These are phyloP conservation scores for Clitoria ternatea DNA, from an alignment of 306 rosid species.

Conservation along the genomic window DNA sequence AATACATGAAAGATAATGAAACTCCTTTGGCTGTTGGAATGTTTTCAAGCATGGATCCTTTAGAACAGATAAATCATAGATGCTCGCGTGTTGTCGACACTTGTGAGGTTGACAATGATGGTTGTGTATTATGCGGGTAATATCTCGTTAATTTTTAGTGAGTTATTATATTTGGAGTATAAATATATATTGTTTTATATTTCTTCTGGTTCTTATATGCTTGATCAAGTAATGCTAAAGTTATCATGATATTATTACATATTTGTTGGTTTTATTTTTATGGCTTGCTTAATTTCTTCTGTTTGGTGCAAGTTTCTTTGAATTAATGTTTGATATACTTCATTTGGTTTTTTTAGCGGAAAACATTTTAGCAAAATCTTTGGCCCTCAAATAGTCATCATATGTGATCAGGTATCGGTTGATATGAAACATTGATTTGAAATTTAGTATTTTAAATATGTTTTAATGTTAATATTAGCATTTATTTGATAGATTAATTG, in stretches of 20 bases:
- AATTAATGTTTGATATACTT: not conserved
- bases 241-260: too few species aligned
- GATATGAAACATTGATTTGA: not conserved
- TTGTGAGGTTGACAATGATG: conserved; percentile 52
- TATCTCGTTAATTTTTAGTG: not conserved
- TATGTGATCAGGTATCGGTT: conserved; percentile 78
- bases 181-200: not conserved
- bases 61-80: conserved; percentile 59
- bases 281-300: not conserved
- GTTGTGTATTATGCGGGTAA: conserved; percentile 80
- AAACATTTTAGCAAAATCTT: conserved; percentile 57
- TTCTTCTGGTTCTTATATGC: not conserved
- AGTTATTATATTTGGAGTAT: not conserved
- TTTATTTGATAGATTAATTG: too few species aligned
- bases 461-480: too few species aligned
- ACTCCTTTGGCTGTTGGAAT: conserved; percentile 74
- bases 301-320: not conserved
- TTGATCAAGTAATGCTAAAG: not conserved
- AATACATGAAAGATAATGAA: conserved; percentile 41
- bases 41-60: conserved; percentile 62
- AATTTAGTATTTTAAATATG: too few species aligned
- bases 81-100: conserved; percentile 62
- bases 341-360: conserved; percentile 39
- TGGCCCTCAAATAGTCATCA: conserved; percentile 66
- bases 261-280: too few species aligned